Evolutionary conservation across 2,329 filamentous ascomycete genomes (phyloP).

Genomic region (Xylariaceae sp.): DNA sequence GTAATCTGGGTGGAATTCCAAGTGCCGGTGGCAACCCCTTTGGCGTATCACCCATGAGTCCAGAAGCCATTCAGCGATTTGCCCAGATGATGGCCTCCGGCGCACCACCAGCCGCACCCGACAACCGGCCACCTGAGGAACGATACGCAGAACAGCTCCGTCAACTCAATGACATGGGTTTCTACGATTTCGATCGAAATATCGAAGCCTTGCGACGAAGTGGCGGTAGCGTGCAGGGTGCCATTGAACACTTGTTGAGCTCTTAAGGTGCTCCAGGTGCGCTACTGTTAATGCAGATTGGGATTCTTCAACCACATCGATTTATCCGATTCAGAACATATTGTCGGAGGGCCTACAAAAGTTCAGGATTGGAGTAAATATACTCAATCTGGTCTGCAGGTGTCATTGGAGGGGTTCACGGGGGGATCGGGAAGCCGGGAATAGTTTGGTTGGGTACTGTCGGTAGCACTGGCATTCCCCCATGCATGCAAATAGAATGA

Average conservation of each 20-base stretch:
- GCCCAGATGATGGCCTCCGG: slow-evolving; percentile 45
- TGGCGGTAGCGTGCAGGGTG: slow-evolving; percentile 91
- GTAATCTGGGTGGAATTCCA: slow-evolving; percentile 29
- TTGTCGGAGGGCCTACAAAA: background rate
- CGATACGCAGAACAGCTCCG: slow-evolving; percentile 83
- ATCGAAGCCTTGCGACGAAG: slow-evolving; percentile 80
- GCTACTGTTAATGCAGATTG: background rate
- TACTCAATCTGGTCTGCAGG: background rate
- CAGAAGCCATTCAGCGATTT: slow-evolving; percentile 52
- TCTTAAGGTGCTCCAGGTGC: slow-evolving; percentile 15
- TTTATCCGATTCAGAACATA: background rate
- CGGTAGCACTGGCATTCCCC: background rate
- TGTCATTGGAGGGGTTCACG: background rate
- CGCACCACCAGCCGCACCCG: slow-evolving; percentile 52
- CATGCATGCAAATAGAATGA: background rate
- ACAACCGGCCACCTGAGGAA: slow-evolving; percentile 89
- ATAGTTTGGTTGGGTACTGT: background rate
- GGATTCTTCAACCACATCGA: background rate
- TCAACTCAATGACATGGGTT: slow-evolving; percentile 96
- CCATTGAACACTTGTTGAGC: slow-evolving; percentile 66
- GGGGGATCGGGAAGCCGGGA: background rate
- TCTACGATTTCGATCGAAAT: slow-evolving; percentile 93
- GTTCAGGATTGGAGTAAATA: background rate
- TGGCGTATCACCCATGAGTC: slow-evolving; percentile 44
- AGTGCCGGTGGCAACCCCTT: slow-evolving; percentile 33